Evolutionary conservation across 2,329 filamentous ascomycete species (phyloP).

Genomic region (Incumbomyces delicatus): DNA sequence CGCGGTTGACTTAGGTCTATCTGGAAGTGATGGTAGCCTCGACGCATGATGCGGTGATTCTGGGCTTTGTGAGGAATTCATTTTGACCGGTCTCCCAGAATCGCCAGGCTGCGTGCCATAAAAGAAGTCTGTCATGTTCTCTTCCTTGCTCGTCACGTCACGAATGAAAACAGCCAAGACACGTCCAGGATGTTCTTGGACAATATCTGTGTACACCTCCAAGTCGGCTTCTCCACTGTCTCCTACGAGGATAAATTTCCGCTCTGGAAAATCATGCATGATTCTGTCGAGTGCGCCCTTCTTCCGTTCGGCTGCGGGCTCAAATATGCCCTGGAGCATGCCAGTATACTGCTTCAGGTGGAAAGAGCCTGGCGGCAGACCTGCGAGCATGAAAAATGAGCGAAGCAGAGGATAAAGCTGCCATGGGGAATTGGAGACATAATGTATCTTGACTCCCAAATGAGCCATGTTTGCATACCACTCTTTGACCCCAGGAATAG

Average conservation of each 20-base stretch:
- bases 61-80: background rate
- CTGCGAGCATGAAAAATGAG: constrained; percentile 70
- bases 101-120: constrained; percentile 33
- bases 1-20: constrained; percentile 22
- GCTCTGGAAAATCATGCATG: constrained; percentile 76
- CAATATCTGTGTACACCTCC: constrained; percentile 95
- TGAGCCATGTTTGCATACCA: constrained; percentile 75
- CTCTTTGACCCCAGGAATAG: constrained; percentile 74
- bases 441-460: constrained; percentile 82
- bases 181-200: constrained; percentile 68
- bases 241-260: constrained; percentile 83
- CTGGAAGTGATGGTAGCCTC: constrained; percentile 33
- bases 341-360: constrained; percentile 94
- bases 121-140: constrained; percentile 57
- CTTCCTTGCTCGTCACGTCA: constrained; percentile 77
- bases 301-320: constrained; percentile 91
- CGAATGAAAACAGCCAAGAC: constrained; percentile 86
- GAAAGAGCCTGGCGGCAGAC: constrained; percentile 77
- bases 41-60: constrained; percentile 18
- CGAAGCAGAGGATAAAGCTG: constrained; percentile 86
- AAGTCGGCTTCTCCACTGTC: constrained; percentile 95
- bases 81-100: background rate
- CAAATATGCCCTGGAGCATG: constrained; percentile 96
- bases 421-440: constrained; percentile 99
- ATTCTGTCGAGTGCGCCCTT: constrained; percentile 78